phyloP scores from a whole-genome alignment of 202 grass and related monocot species.

The Schoenoplectus triqueter region DNA sequence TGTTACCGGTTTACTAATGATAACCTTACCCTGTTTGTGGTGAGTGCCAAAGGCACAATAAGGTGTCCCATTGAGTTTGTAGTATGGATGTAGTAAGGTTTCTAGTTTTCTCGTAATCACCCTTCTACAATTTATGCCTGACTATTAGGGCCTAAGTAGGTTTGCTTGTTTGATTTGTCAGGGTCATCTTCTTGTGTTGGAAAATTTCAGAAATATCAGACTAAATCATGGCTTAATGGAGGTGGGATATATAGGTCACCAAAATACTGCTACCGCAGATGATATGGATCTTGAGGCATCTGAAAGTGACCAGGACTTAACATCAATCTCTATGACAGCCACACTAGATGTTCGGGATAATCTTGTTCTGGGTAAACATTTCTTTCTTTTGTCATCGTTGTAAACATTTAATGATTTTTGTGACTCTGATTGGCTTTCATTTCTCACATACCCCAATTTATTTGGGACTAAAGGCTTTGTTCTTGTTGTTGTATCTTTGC shows the following conservation, averaged over 20 bases:
- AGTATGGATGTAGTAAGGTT: conserved; percentile 13
- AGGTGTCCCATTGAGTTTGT: conserved; percentile 8
- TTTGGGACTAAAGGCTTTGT: too few relatives aligned
- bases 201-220: conserved; percentile 73
- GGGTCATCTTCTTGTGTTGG: conserved; percentile 93
- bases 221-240: conserved; percentile 95
- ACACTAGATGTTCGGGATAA: conserved; percentile 65
- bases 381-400: conserved; percentile 19
- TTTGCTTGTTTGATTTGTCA: conserved; percentile 49
- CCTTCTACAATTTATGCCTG: conserved; percentile 21
- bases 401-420: conserved; percentile 27
- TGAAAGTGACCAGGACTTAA: conserved; percentile 47
- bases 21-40: neutral
- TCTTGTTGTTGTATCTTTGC: neutral
- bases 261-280: conserved; percentile 48
- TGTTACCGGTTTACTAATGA: neutral
- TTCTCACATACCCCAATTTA: too few relatives aligned
- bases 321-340: conserved; percentile 94
- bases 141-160: neutral
- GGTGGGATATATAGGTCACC: conserved; percentile 82
- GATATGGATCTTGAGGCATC: conserved; percentile 36
- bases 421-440: too few relatives aligned
- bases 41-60: conserved; percentile 12
- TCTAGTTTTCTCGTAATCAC: conserved; percentile 15
- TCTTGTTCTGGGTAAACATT: conserved; percentile 73